These are phyloP conservation scores for Aegilops sharonensis DNA, from an alignment of 176 grass and related monocot species.

Conservation along the genomic window DNA sequence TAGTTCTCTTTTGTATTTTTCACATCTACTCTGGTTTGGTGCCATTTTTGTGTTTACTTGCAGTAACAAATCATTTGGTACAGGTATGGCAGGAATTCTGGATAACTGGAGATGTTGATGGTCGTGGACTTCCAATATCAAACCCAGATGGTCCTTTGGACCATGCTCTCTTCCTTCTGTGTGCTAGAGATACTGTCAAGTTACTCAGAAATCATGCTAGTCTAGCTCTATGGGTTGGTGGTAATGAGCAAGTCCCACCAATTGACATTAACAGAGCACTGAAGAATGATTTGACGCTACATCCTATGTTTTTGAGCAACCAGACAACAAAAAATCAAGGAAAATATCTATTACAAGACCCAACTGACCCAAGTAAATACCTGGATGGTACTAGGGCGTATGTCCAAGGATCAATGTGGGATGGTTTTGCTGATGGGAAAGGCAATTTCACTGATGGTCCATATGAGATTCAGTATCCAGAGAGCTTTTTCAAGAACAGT, in stretches of 20 bases:
- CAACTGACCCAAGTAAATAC: slow-evolving; percentile 79
- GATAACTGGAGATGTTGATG: slow-evolving; percentile 98
- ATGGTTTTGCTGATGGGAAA: slow-evolving; percentile 93
- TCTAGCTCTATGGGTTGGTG: slow-evolving; percentile 96
- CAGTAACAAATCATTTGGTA: slow-evolving; percentile 27
- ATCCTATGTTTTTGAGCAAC: slow-evolving; percentile 58
- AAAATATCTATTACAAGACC: slow-evolving; percentile 33
- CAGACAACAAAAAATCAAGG: neutral
- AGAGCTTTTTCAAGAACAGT: slow-evolving; percentile 82
- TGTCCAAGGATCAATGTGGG: slow-evolving; percentile 95
- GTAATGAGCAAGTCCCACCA: slow-evolving; percentile 94
- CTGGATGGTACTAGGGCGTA: slow-evolving; percentile 90
- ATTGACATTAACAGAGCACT: slow-evolving; percentile 74
- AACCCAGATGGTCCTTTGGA: slow-evolving; percentile 82
- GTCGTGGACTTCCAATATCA: slow-evolving; percentile 78
- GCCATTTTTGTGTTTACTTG: slow-evolving; percentile 22
- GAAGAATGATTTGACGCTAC: slow-evolving; percentile 73
- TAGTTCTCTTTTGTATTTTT: neutral
- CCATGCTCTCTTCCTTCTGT: slow-evolving; percentile 89
- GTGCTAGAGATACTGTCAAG: slow-evolving; percentile 92
- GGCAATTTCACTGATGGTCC: slow-evolving; percentile 84
- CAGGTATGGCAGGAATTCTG: slow-evolving; percentile 99
- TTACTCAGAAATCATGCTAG: slow-evolving; percentile 94
- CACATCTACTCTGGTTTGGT: neutral
- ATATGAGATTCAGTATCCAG: slow-evolving; percentile 91